phyloP scores from a whole-genome alignment of 2,329 filamentous ascomycete genomes.

The Fusarium coicis region DNA sequence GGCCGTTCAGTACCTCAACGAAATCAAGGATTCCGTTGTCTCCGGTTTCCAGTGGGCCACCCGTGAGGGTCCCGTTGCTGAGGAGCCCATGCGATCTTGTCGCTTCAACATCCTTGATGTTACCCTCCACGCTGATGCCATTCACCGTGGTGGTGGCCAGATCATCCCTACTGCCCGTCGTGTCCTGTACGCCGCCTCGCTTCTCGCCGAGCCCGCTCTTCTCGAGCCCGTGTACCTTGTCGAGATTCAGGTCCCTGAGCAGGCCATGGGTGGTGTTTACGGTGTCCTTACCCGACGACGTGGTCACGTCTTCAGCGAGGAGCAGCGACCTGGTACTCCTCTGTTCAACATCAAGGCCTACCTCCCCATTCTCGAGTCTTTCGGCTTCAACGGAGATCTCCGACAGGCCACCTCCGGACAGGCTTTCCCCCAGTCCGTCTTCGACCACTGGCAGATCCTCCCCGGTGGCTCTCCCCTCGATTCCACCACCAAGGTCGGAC shows the following conservation, averaged over 20 bases:
- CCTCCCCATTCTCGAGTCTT: constrained; percentile 95
- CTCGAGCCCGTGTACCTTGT: constrained; percentile 98
- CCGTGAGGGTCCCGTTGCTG: constrained; percentile 95
- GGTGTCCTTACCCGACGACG: constrained; percentile 96
- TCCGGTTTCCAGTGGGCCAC: constrained; percentile 99
- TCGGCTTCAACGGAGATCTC: constrained; percentile 98
- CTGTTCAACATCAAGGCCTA: constrained; percentile 99
- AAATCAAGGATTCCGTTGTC: constrained; percentile 99
- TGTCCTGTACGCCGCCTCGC: constrained; percentile 92
- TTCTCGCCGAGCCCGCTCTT: constrained; percentile 90
- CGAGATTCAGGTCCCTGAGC: constrained; percentile 98
- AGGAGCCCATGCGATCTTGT: constrained; percentile 97
- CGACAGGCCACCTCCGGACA: constrained; percentile 93
- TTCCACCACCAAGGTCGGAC: constrained; percentile 80
- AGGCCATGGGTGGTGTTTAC: constrained; percentile 99
- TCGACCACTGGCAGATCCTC: constrained; percentile 98
- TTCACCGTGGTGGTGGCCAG: constrained; percentile 99
- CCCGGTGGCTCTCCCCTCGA: constrained; percentile 95
- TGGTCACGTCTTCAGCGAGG: constrained; percentile 99
- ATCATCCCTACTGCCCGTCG: constrained; percentile 97
- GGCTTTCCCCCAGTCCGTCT: constrained; percentile 98
- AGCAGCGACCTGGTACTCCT: constrained; percentile 98
- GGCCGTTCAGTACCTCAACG: constrained; percentile 99
- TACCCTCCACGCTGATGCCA: constrained; percentile 98
- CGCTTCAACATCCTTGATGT: constrained; percentile 99